Conservation (phyloP, 257 asterid genomes). For the Craterostigma plantagineum region DNA sequence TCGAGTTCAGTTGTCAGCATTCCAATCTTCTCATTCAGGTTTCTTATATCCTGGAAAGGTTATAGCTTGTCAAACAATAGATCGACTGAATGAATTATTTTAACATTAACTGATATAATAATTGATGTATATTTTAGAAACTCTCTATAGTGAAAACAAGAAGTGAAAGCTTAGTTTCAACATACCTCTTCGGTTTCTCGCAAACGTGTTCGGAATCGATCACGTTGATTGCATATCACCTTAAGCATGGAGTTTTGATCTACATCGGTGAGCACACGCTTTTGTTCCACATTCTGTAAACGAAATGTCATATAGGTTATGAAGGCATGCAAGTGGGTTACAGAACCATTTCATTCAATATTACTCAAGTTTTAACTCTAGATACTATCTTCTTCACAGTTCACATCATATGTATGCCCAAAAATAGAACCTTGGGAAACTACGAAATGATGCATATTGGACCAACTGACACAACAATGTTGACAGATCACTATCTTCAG, state of each 20-base stretch:
- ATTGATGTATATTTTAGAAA: too few species aligned
- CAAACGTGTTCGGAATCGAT: conserved; percentile 87
- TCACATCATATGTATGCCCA: too few species aligned
- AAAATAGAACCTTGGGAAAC: too few species aligned
- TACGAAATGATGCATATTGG: too few species aligned
- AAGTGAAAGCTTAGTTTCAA: neutral
- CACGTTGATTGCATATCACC: conserved; percentile 98
- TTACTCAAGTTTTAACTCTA: neutral
- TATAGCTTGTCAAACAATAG: conserved; percentile 2
- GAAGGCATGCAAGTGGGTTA: too few species aligned
- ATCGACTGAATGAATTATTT: neutral
- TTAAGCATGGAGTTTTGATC: conserved; percentile 97
- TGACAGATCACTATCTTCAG: too few species aligned
- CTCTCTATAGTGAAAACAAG: neutral
- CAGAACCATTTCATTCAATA: too few species aligned
- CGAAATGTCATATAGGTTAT: neutral
- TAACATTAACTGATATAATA: neutral
- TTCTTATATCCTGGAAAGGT: conserved; percentile 68
- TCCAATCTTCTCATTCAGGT: conserved; percentile 79
- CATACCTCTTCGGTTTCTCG: conserved; percentile 95
- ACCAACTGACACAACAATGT: too few species aligned
- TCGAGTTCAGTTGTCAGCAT: conserved; percentile 67
- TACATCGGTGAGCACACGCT: conserved; percentile 48
- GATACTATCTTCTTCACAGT: neutral
- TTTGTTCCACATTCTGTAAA: conserved; percentile 59